Conservation (phyloP, 805 yeast species). For the Cyberlindnera subsufficiens region DNA sequence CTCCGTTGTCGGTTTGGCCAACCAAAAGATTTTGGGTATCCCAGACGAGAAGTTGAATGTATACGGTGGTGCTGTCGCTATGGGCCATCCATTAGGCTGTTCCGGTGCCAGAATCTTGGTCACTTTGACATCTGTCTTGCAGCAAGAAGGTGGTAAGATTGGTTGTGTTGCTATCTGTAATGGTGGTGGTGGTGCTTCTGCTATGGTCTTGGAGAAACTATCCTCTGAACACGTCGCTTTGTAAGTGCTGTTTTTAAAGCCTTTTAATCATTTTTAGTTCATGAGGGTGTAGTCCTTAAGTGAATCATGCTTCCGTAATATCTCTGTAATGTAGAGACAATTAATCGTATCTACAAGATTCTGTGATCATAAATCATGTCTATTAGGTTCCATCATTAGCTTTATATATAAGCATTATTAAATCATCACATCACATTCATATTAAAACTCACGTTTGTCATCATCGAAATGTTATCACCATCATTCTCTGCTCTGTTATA, state of each 20-base stretch:
- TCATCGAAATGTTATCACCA: conserved; percentile 3
- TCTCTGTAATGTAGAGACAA: too few species aligned
- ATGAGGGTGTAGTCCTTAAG: too few species aligned
- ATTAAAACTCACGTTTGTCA: conserved; percentile 16
- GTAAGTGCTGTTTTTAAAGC: conserved; percentile 3
- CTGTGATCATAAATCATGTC: too few species aligned
- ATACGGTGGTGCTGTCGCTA: conserved; percentile 94
- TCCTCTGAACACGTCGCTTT: conserved; percentile 24
- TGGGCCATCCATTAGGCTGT: conserved; percentile 93
- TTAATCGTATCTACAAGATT: too few species aligned
- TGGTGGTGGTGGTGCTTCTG: conserved; percentile 99
- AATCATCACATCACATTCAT: conserved; percentile 9
- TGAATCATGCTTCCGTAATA: too few species aligned
- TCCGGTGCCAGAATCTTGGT: conserved; percentile 94
- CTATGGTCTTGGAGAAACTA: conserved; percentile 76
- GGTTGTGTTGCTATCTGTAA: conserved; percentile 98
- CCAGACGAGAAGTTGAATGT: conserved; percentile 69
- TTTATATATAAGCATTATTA: background rate
- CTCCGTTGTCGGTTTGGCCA: conserved; percentile 93
- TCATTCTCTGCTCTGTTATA: conserved; percentile 2
- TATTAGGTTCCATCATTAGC: too few species aligned
- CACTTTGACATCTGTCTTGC: conserved; percentile 73
- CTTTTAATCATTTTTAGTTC: background rate
- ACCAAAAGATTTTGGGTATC: conserved; percentile 61
- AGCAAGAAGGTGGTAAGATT: conserved; percentile 78